Evolutionary conservation across 257 asterid genomes (phyloP).

Genomic region (Primulina eburnea): DNA sequence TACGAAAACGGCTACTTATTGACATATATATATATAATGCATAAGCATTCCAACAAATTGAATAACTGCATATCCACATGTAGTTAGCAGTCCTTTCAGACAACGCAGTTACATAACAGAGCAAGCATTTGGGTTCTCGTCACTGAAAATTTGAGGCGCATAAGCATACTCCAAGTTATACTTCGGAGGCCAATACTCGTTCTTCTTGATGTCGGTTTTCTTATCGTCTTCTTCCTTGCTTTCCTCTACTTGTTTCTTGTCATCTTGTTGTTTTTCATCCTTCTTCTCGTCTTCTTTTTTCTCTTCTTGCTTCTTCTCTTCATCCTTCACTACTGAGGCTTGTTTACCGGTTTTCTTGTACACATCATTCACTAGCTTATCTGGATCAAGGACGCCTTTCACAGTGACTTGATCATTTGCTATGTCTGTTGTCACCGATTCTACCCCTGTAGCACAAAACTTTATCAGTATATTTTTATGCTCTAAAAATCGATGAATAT

Average conservation of each 20-base stretch:
- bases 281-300: conserved; percentile 33
- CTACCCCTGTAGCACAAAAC: conserved; percentile 54
- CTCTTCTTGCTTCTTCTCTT: conserved; percentile 54
- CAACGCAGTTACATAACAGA: conserved; percentile 46
- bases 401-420: conserved; percentile 55
- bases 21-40: conserved; percentile 20
- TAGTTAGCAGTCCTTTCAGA: neutral
- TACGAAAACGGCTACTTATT: conserved; percentile 24
- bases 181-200: conserved; percentile 57
- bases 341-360: conserved; percentile 78
- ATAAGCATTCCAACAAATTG: neutral
- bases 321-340: conserved; percentile 60
- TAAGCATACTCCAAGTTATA: conserved; percentile 58
- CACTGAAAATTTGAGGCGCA: conserved; percentile 83
- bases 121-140: conserved; percentile 88
- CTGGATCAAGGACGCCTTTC: conserved; percentile 73
- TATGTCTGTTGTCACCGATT: conserved; percentile 64
- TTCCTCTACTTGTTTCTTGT: conserved; percentile 28
- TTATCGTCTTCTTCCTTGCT: conserved; percentile 36
- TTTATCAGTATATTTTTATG: neutral
- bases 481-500: neutral
- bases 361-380: conserved; percentile 63
- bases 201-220: conserved; percentile 51
- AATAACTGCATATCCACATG: neutral
- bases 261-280: conserved; percentile 26